phyloP scores from a whole-genome alignment of 106 monocot species.

The Dendrobium huoshanense region DNA sequence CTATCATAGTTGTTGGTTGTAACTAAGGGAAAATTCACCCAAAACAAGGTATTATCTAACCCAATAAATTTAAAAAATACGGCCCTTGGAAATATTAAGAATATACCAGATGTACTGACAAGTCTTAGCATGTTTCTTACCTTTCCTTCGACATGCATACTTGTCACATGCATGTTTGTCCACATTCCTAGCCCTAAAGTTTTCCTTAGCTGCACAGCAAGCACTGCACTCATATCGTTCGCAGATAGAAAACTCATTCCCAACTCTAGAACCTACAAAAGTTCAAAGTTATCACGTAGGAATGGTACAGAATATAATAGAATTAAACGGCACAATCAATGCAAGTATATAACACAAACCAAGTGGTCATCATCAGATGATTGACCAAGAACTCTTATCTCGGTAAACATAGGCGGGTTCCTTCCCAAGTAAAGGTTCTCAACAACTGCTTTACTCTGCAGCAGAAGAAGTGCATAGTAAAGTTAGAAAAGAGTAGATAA shows the following conservation, averaged over 20 bases:
- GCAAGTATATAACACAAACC: conserved; percentile 30
- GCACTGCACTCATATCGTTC: conserved; percentile 82
- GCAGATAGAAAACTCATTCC: conserved; percentile 87
- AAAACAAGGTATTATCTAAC: too few relatives aligned
- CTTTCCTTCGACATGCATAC: conserved; percentile 99
- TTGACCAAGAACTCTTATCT: conserved; percentile 68
- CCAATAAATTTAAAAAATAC: not conserved
- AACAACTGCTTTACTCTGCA: conserved; percentile 73
- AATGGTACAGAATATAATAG: not conserved
- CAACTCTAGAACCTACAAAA: conserved; percentile 71
- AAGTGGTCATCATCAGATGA: conserved; percentile 90
- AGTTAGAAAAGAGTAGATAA: not conserved
- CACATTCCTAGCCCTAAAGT: conserved; percentile 76
- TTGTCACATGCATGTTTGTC: conserved; percentile 85
- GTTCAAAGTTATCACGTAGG: not conserved
- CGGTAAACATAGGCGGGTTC: conserved; percentile 78
- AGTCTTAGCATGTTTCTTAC: conserved; percentile 19
- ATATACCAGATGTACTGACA: not conserved
- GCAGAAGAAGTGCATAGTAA: not conserved
- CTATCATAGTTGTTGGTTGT: not conserved
- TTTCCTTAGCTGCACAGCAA: conserved; percentile 71
- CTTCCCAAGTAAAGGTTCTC: conserved; percentile 87
- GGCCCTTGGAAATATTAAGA: not conserved
- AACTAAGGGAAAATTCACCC: not conserved
- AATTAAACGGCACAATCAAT: not conserved